Conservation (phyloP, 2,329 filamentous ascomycete genomes). For the Ophiostoma tasmaniense region DNA sequence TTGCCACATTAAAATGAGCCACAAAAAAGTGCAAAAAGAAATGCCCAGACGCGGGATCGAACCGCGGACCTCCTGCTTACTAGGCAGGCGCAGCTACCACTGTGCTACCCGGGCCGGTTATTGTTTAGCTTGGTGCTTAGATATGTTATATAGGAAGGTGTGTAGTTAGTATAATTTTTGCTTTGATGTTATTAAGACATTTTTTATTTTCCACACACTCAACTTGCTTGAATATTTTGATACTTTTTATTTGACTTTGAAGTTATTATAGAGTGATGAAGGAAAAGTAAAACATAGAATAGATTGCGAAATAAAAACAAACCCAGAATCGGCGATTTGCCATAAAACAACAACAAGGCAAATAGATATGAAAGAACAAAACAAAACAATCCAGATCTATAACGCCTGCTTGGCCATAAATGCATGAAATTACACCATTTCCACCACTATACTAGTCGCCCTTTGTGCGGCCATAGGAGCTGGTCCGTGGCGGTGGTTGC, state of each 20-base stretch:
- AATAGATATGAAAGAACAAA: too few relatives aligned
- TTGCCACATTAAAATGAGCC: neutral
- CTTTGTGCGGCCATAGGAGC: neutral
- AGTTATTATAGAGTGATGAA: too few relatives aligned
- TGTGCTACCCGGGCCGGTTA: conserved; percentile 5
- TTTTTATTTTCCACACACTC: too few relatives aligned
- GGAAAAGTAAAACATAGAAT: too few relatives aligned
- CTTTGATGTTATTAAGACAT: too few relatives aligned
- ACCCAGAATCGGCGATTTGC: neutral
- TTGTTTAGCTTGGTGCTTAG: neutral
- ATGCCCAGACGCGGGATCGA: conserved; percentile 8
- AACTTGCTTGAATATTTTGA: too few relatives aligned
- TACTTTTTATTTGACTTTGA: too few relatives aligned
- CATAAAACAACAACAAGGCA: neutral
- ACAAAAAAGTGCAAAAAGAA: neutral
- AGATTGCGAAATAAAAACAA: neutral
- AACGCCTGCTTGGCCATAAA: neutral
- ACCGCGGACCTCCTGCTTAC: conserved; percentile 9
- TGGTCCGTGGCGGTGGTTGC: neutral
- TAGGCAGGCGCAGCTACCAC: conserved; percentile 9
- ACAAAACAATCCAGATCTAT: neutral
- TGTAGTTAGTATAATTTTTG: too few relatives aligned
- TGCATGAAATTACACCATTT: neutral
- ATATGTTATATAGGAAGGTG: too few relatives aligned
- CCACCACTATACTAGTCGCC: neutral